Base-by-base conservation (phyloP, 495 filamentous ascomycete genomes). In the Hypoxylon fuscum region DNA sequence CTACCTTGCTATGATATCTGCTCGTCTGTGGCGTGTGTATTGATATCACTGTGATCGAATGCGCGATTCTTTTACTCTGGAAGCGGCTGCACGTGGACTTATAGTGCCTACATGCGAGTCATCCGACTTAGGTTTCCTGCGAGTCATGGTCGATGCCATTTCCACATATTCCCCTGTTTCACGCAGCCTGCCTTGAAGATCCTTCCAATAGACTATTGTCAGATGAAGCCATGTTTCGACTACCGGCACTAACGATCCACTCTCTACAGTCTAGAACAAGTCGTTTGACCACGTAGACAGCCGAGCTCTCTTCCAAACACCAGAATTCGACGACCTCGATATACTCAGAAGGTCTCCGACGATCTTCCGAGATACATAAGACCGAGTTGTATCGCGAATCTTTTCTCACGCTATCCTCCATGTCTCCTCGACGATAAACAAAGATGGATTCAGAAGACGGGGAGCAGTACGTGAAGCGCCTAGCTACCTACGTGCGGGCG, bases 401-500 rank as follows among this genome's bases (percentile, higher is more conserved):
- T 35, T 52, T n/a, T 40, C 37, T 51, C 22, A 27, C 29, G 25
- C 35, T 34, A 22, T 54, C 58, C 63, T 66, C 64, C 70, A 81
- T 81, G 79, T 70, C 75, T 81, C 60, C 68, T 21, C 62, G 58
- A 45, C 71, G 62, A 60, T 75, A 72, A 20, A 53, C 21, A 38
- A 83, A 75, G 61, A 90, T 90, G 88, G 87, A 89, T 73, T 88
- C 87, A 74, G 90, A 92, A 87, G 91, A 96, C 85, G 92, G 92
- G 78, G 87, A 91, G 82, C 80, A 88, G 74, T 96, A 93, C 78
- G 83, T 95, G 66, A 71, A 97, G 93, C 95, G 95, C 79, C 84
- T 98, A 61, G 93, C 94, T 62, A 89, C 87, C 74, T 98, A 96
- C 77, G 92, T 98, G 72, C 91, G 94, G 53, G 96, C 93, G 29